Evolutionary conservation across 169 alveolate genomes (phyloP).

Genomic region (Theileria parva): DNA sequence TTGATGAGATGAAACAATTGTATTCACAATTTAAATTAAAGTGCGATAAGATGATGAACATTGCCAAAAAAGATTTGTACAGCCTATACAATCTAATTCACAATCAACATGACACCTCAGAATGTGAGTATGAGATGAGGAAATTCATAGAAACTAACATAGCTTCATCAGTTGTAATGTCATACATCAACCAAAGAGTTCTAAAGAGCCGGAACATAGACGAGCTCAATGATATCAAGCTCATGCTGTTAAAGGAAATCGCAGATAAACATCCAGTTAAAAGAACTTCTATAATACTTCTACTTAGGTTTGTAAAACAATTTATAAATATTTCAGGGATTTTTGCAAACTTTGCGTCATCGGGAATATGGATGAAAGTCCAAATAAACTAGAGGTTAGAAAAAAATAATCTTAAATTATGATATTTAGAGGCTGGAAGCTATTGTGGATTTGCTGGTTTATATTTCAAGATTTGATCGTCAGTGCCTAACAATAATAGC

Average conservation of each 20-base stretch:
- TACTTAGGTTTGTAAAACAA: slow-evolving; percentile 15
- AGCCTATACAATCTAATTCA: slow-evolving; percentile 49
- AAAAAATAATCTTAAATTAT: neutral
- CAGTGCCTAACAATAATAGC: slow-evolving; percentile 48
- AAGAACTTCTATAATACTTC: slow-evolving; percentile 38
- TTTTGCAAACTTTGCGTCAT: slow-evolving; percentile 48
- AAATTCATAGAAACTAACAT: slow-evolving; percentile 43
- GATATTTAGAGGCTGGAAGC: slow-evolving; percentile 43
- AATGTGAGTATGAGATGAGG: slow-evolving; percentile 52
- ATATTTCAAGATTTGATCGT: slow-evolving; percentile 56
- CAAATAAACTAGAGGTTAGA: slow-evolving; percentile 21
- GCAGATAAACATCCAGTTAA: slow-evolving; percentile 66
- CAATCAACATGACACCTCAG: slow-evolving; percentile 17
- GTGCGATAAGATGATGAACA: slow-evolving; percentile 33
- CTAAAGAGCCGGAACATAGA: slow-evolving; percentile 21
- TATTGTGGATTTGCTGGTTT: slow-evolving; percentile 60
- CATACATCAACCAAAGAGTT: slow-evolving; percentile 50
- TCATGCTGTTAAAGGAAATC: slow-evolving; percentile 51
- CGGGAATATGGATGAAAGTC: slow-evolving; percentile 35
- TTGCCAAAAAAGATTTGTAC: slow-evolving; percentile 60
- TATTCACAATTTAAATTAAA: slow-evolving; percentile 45
- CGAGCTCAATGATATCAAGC: slow-evolving; percentile 39
- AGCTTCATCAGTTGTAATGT: slow-evolving; percentile 57
- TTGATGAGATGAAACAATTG: slow-evolving; percentile 62
- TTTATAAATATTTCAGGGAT: slow-evolving; percentile 27